Conservation (phyloP, 208 protist species). For the Naegleria lovaniensis region DNA sequence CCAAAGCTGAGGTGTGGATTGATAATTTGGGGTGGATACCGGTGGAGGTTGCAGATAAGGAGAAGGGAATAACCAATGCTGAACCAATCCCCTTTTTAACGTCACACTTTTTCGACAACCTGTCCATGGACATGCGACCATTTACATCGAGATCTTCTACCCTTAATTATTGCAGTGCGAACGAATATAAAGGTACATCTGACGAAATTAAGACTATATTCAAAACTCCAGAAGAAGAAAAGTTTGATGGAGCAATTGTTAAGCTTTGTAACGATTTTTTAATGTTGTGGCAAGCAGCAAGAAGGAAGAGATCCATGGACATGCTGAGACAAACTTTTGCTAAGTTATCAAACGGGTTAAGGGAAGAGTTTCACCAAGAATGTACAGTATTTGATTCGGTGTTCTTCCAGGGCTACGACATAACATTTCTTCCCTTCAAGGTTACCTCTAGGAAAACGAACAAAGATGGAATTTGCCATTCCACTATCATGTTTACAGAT, state of each 20-base stretch:
- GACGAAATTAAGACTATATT: background rate
- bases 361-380: background rate
- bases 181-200: background rate
- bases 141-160: background rate
- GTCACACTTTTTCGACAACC: background rate
- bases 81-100: background rate
- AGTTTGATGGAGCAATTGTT: background rate
- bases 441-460: background rate
- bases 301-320: background rate
- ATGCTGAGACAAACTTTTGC: constrained; percentile 13
- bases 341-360: background rate
- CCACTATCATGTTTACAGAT: background rate
- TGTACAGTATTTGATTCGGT: background rate
- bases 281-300: background rate
- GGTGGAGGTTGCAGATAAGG: background rate
- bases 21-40: constrained; percentile 1
- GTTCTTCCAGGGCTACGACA: background rate
- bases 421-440: background rate
- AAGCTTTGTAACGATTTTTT: background rate
- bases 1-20: background rate
- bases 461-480: constrained; percentile 1
- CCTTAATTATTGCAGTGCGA: background rate
- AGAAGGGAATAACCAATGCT: background rate
- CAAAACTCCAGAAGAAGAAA: background rate
- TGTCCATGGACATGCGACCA: background rate